Percentiles rank a stretch among this genome's conserved stretches.
Conservation (phyloP, 371 early-diverging fungal species). For the Mucor piriformis region DNA sequence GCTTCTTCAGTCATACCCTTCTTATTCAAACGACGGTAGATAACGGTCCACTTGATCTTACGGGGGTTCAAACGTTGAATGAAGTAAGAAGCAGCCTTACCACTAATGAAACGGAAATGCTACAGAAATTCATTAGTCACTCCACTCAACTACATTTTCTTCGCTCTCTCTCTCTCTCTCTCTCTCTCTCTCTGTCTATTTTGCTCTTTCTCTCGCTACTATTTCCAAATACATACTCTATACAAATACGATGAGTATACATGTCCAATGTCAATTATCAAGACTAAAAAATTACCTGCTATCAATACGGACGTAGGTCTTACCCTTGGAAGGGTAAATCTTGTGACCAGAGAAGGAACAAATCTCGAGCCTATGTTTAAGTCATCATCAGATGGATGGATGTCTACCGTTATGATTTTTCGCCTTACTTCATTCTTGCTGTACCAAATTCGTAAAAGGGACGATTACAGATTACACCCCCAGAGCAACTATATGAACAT, state of each 20-base stretch:
- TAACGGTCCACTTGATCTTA: constrained; percentile 96
- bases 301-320: constrained; percentile 90
- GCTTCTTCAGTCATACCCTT: constrained; percentile 97
- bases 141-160: neutral
- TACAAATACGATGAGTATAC: neutral
- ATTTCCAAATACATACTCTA: constrained; percentile 25
- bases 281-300: constrained; percentile 55
- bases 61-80: constrained; percentile 94
- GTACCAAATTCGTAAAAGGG: constrained; percentile 22
- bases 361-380: constrained; percentile 72
- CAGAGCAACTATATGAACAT: constrained; percentile 3
- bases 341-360: constrained; percentile 97
- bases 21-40: constrained; percentile 97
- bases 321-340: constrained; percentile 98
- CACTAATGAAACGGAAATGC: constrained; percentile 95
- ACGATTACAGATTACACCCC: neutral
- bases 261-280: neutral
- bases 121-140: constrained; percentile 29
- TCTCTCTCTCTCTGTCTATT: neutral
- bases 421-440: constrained; percentile 21
- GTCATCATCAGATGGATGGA: constrained; percentile 8
- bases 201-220: neutral
- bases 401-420: neutral
- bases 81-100: constrained; percentile 95
- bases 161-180: neutral